Evolutionary conservation across 805 yeast species (phyloP).

Genomic region (Ogataea sp.): DNA sequence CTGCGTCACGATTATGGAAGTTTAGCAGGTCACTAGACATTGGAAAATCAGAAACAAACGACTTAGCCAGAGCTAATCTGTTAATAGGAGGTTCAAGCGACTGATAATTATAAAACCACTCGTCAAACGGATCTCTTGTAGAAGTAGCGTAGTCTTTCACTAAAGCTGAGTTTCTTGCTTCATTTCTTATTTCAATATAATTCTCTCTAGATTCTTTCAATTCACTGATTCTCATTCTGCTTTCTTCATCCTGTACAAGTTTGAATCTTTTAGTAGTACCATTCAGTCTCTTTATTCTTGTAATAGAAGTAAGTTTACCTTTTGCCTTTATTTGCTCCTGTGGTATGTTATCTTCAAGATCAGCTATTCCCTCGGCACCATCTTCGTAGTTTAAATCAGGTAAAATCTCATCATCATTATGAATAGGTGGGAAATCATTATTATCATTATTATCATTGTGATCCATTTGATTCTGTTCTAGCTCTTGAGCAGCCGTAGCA

Average conservation of each 20-base stretch:
- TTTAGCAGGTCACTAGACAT: not conserved
- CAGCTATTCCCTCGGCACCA: not conserved
- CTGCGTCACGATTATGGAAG: not conserved
- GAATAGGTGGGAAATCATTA: not conserved
- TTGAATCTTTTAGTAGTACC: no score
- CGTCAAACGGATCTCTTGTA: not conserved
- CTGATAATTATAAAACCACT: not conserved
- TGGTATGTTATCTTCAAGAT: not conserved
- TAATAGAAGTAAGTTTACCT: no score
- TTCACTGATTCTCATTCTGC: conserved; percentile 6
- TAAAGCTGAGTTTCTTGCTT: not conserved
- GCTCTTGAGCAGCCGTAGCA: no score
- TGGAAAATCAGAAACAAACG: not conserved
- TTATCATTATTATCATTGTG: not conserved
- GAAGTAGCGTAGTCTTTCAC: not conserved
- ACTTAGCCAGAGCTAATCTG: not conserved
- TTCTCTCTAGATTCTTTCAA: conserved; percentile 11
- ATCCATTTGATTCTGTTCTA: no score
- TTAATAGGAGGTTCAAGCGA: not conserved
- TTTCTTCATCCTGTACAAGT: conserved; percentile 7
- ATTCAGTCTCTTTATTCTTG: no score
- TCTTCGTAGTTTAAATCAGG: not conserved
- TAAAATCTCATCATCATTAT: not conserved
- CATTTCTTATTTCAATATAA: not conserved
- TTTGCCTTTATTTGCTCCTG: not conserved